These are phyloP conservation scores for Sporodiniella umbellata DNA, from an alignment of 371 early-diverging fungal genomes.

Conservation along the genomic window DNA sequence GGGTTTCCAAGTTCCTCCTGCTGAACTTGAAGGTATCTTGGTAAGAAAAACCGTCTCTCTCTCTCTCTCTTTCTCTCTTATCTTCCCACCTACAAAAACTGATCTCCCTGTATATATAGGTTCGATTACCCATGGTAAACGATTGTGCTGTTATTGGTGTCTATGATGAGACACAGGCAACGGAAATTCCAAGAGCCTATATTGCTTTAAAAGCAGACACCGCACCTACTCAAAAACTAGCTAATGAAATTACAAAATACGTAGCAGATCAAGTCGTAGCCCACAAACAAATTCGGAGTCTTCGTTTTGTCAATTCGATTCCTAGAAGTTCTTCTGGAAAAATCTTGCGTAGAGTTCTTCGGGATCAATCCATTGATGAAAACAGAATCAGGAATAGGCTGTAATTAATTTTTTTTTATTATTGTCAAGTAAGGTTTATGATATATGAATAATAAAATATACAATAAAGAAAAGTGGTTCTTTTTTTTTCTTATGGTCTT, in stretches of 20 bases:
- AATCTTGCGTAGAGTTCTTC: conserved; percentile 60
- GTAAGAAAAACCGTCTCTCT: too few species aligned
- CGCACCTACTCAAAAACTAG: conserved; percentile 7
- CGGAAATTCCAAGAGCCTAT: conserved; percentile 72
- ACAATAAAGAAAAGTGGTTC: too few species aligned
- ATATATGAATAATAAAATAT: too few species aligned
- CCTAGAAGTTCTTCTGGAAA: conserved; percentile 77
- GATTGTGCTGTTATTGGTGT: conserved; percentile 72
- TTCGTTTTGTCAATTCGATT: conserved; percentile 62
- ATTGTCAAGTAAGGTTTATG: too few species aligned
- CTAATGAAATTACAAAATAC: conserved; percentile 46
- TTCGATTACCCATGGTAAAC: conserved; percentile 53
- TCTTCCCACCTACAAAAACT: too few species aligned
- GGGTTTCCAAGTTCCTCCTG: conserved; percentile 57
- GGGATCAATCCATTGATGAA: conserved; percentile 5
- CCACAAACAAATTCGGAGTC: conserved; percentile 75
- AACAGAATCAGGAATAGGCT: not conserved
- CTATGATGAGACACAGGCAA: conserved; percentile 46
- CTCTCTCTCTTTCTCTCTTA: too few species aligned
- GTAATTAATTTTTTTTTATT: too few species aligned
- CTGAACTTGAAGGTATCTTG: conserved; percentile 19
- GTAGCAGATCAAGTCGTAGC: conserved; percentile 58
- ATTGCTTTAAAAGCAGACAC: conserved; percentile 44
- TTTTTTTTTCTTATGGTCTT: too few species aligned
- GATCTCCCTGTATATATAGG: too few species aligned